A percentile compares a stretch with the other conserved stretches of the same genome.
These are phyloP conservation scores for Otatea glauca DNA, from an alignment of 176 grass and related monocot species.

Conservation along the genomic window DNA sequence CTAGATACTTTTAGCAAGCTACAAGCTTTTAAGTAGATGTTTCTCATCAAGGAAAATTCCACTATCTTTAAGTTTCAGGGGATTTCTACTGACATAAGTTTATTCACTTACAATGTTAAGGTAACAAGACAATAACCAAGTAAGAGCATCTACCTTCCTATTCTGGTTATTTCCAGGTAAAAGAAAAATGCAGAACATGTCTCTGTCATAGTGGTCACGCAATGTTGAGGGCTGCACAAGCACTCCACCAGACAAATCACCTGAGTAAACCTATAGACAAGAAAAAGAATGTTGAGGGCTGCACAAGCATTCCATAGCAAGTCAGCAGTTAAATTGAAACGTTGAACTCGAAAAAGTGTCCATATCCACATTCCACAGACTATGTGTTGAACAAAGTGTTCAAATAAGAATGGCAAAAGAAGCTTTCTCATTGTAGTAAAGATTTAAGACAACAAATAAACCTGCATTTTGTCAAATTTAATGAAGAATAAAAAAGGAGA, in stretches of 20 bases:
- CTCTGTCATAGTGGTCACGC: constrained; percentile 78
- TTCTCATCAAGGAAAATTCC: constrained; percentile 12
- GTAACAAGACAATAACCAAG: constrained; percentile 39
- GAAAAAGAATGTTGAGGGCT: too few species aligned
- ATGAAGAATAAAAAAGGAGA: neutral
- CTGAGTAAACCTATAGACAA: constrained; percentile 66
- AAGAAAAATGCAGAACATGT: constrained; percentile 89
- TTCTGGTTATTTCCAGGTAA: constrained; percentile 80
- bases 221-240: constrained; percentile 78
- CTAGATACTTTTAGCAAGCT: constrained; percentile 14
- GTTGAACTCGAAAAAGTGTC: neutral
- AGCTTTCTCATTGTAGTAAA: neutral
- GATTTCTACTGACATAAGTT: constrained; percentile 17
- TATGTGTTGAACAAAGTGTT: neutral
- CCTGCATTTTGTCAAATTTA: neutral
- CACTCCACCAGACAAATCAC: constrained; percentile 79
- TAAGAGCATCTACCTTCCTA: constrained; percentile 58
- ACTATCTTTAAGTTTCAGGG: neutral
- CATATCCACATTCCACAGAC: neutral
- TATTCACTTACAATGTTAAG: neutral
- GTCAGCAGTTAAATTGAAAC: constrained; percentile 6
- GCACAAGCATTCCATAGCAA: too few species aligned
- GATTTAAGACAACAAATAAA: neutral
- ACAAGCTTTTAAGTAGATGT: constrained; percentile 9
- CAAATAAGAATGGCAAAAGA: neutral